Base-by-base conservation (phyloP, 2,329 filamentous ascomycete species). In the Ascosphaera apis region DNA sequence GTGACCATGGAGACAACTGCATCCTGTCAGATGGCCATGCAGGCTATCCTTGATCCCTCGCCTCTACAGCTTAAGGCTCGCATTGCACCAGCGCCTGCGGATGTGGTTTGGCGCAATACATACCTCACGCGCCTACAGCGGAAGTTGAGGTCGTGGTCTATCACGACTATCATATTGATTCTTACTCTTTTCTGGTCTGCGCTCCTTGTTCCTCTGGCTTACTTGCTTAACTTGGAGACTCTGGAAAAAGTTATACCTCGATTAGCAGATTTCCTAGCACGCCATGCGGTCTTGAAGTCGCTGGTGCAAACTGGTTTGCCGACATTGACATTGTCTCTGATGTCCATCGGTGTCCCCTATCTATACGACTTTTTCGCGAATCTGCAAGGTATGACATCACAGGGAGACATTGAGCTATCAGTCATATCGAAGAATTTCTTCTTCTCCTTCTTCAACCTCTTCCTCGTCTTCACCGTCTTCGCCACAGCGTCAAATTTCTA, bases 361-460 rank as follows among this genome's bases (percentile, higher is more conserved):
- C 61, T 98, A 0, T 98, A 98, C 58, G 83, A 91, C 46, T 93
- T 75, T 61, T 67, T 98, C 8, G 82, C 86, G 2, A 84, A 84
- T 51, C 67, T 72, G 36, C 88, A 98, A 59, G 88, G 88, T 34
- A 91, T 91, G 74, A 81, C 92, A 36, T 95, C 88, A 0, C 80
- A 83, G 46, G 82, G 82, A 32, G 88, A 98, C 42, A 75, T 98
- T 15, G 88, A 95, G 54, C 65, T 98, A 4, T 95, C 88, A 0
- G 66, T 91, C 32, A 86, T 98, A 44, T 92, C 82, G 37, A 98
- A 98, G 60, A 98, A 95, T 55, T 98, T 95, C 59, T 92, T 95
- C 65, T 98, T 98, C 53, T 84, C 79, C 7, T 98, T 98, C 56
- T 95, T 98, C 69, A 98, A 98, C 57, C 81, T 95, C 39, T 98